Percentiles rank a stretch among this genome's conserved stretches.
Evolutionary conservation across 2,329 filamentous ascomycete genomes (phyloP).

Genomic region (Xylogone sp.): DNA sequence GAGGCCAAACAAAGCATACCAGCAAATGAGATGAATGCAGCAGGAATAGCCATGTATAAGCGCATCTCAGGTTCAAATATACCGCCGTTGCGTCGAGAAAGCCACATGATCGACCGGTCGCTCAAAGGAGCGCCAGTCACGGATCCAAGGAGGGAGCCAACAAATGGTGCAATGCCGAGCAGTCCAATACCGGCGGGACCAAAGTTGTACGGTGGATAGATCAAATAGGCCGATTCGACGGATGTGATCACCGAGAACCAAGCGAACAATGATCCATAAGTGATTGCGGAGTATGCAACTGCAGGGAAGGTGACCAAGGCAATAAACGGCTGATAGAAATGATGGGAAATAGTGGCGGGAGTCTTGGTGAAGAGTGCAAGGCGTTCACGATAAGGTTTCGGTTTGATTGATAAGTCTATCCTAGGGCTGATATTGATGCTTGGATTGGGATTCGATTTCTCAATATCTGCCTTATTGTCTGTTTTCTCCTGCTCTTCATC

Average conservation of each 20-base stretch:
- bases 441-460: neutral
- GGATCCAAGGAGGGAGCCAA: slow-evolving; percentile 33
- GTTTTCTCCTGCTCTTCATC: too few relatives aligned
- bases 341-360: slow-evolving; percentile 22
- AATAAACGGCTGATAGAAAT: slow-evolving; percentile 33
- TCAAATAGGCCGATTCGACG: slow-evolving; percentile 31
- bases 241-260: slow-evolving; percentile 35
- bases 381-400: slow-evolving; percentile 39
- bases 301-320: slow-evolving; percentile 35
- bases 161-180: slow-evolving; percentile 35
- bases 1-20: too few relatives aligned
- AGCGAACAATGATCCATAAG: slow-evolving; percentile 33
- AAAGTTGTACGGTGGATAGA: slow-evolving; percentile 36
- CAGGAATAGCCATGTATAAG: slow-evolving; percentile 21
- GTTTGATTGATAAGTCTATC: too few relatives aligned
- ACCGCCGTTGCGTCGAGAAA: slow-evolving; percentile 33
- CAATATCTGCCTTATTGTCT: neutral
- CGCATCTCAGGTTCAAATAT: slow-evolving; percentile 39
- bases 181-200: slow-evolving; percentile 32
- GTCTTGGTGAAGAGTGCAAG: slow-evolving; percentile 30
- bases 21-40: slow-evolving; percentile 3
- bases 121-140: slow-evolving; percentile 30
- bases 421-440: too few relatives aligned
- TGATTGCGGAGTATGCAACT: slow-evolving; percentile 32
- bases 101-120: slow-evolving; percentile 31